Evolutionary conservation across 2,329 filamentous ascomycete species (phyloP).

Genomic region (Myriangium duriaei): DNA sequence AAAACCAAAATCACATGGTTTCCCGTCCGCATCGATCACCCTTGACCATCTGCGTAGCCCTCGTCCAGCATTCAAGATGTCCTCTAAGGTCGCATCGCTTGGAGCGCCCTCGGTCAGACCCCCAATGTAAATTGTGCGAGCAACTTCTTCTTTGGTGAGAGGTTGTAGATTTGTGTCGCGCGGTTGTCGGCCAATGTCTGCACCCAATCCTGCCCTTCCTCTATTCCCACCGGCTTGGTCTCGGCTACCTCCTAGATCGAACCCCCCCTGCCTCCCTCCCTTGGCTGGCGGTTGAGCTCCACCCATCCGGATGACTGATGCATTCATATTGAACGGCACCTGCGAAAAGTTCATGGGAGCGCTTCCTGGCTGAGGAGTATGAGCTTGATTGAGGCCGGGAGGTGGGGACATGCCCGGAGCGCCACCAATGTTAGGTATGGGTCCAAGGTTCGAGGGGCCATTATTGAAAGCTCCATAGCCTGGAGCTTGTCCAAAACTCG

Average conservation of each 20-base stretch:
- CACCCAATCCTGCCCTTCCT: slow-evolving; percentile 45
- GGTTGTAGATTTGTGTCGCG: slow-evolving; percentile 61
- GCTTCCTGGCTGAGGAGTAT: slow-evolving; percentile 60
- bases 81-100: slow-evolving; percentile 67
- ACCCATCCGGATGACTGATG: slow-evolving; percentile 86
- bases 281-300: slow-evolving; percentile 44
- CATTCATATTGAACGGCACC: slow-evolving; percentile 88
- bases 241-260: slow-evolving; percentile 20
- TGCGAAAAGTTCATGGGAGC: slow-evolving; percentile 77
- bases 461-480: slow-evolving; percentile 42
- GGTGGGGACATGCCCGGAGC: slow-evolving; percentile 64
- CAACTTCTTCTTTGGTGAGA: slow-evolving; percentile 78
- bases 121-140: slow-evolving; percentile 81
- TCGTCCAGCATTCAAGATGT: slow-evolving; percentile 64
- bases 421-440: slow-evolving; percentile 50
- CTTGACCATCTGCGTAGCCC: slow-evolving; percentile 76
- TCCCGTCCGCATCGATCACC: slow-evolving; percentile 63
- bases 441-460: slow-evolving; percentile 52
- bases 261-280: slow-evolving; percentile 16
- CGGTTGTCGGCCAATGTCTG: slow-evolving; percentile 35
- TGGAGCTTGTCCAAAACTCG: slow-evolving; percentile 56
- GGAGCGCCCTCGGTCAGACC: slow-evolving; percentile 69
- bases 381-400: slow-evolving; percentile 65
- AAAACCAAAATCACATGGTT: slow-evolving; percentile 82
- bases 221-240: slow-evolving; percentile 27